Conservation (phyloP, 1,284 basidiomycete genomes). For the Earliella scabrosa region DNA sequence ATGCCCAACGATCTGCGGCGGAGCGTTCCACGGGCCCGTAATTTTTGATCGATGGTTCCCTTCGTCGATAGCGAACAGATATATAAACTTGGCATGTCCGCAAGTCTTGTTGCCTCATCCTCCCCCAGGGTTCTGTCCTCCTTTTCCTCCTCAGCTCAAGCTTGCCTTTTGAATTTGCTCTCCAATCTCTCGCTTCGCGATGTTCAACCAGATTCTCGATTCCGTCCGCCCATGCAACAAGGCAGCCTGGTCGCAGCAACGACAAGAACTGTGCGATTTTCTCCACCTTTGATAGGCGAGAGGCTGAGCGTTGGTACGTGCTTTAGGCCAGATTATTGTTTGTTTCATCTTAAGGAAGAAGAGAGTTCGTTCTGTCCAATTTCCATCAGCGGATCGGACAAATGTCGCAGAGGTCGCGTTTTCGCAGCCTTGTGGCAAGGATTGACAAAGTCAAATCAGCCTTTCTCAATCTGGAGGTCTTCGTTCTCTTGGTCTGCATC, state of each 20-base stretch:
- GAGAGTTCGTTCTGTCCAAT: too few species aligned
- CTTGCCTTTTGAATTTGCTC: too few species aligned
- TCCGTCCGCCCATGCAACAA: too few species aligned
- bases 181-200: too few species aligned
- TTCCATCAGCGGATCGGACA: too few species aligned
- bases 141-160: neutral
- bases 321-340: too few species aligned
- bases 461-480: slow-evolving; percentile 29
- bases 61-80: neutral
- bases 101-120: neutral
- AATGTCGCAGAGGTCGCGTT: neutral
- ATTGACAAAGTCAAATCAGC: neutral
- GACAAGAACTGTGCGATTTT: too few species aligned
- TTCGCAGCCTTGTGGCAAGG: neutral
- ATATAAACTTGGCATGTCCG: slow-evolving; percentile 1
- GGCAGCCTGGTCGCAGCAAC: too few species aligned
- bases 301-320: too few species aligned
- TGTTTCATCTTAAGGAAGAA: too few species aligned
- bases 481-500: slow-evolving; percentile 37
- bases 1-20: slow-evolving; percentile 10
- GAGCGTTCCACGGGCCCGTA: neutral
- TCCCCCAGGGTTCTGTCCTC: neutral
- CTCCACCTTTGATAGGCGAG: neutral
- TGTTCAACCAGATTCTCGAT: too few species aligned
- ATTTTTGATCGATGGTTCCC: slow-evolving; percentile 15